Percentiles rank a stretch among this genome's conserved stretches.
Conservation (phyloP, 2,329 filamentous ascomycete genomes). For the Coniella lustricola region DNA sequence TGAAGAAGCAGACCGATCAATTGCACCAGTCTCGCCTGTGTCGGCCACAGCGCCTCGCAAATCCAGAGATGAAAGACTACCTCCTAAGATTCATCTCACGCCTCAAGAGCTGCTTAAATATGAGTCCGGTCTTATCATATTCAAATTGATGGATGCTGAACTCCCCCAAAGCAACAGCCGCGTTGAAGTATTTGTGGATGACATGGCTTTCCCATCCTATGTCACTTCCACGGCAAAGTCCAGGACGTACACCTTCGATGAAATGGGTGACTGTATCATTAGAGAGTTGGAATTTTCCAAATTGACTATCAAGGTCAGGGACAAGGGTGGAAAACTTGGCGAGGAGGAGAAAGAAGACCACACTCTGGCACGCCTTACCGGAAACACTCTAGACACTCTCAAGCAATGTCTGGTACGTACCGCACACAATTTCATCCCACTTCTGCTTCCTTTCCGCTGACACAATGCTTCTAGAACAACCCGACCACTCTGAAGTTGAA, state of each 20-base stretch:
- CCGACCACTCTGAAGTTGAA: slow-evolving; percentile 76
- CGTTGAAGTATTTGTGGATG: slow-evolving; percentile 86
- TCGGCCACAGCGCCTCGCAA: slow-evolving; percentile 35
- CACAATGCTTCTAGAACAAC: slow-evolving; percentile 59
- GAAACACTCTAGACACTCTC: slow-evolving; percentile 78
- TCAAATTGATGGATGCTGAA: slow-evolving; percentile 87
- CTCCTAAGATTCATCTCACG: slow-evolving; percentile 71
- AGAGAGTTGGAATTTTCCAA: slow-evolving; percentile 96
- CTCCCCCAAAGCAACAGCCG: slow-evolving; percentile 69
- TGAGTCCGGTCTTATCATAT: slow-evolving; percentile 87
- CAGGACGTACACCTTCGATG: slow-evolving; percentile 68
- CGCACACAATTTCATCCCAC: too few species aligned
- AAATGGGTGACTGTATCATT: slow-evolving; percentile 92
- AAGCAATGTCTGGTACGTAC: slow-evolving; percentile 73
- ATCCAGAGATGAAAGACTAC: slow-evolving; percentile 47
- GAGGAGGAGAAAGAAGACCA: slow-evolving; percentile 61
- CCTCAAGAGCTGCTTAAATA: slow-evolving; percentile 77
- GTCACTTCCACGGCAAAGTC: slow-evolving; percentile 68
- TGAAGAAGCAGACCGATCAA: slow-evolving; percentile 28
- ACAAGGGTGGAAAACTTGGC: slow-evolving; percentile 68
- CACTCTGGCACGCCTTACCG: slow-evolving; percentile 73
- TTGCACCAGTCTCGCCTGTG: slow-evolving; percentile 37
- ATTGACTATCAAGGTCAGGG: slow-evolving; percentile 78
- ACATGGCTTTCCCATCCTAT: slow-evolving; percentile 88
- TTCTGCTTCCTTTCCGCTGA: slow-evolving; percentile 15